Base-by-base conservation (phyloP, 768 basidiomycete species). In the Macrolepiota fuliginosa region DNA sequence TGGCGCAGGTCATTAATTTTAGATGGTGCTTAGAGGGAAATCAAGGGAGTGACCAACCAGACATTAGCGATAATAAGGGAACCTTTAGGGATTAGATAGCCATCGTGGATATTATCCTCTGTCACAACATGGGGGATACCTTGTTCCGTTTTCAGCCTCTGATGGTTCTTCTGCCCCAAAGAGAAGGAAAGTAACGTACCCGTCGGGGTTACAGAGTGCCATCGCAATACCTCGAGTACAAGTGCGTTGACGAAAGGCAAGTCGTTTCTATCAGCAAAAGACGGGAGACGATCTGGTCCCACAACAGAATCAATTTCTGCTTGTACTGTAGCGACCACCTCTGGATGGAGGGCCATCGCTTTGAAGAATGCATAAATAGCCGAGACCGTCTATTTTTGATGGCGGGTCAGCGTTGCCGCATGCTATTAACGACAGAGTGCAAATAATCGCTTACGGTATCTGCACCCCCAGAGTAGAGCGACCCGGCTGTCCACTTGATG, bases 381-480 rank as follows among this genome's bases (percentile, higher is more conserved):
- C 7, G 78, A 73, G 17, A 76, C 74, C 4, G 77, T 79, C 80
- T 81, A 55, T 24, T 36, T 46, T 24, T 57, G 40, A 45, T 37
- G 46, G 22, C 15, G 29, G 27, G 17, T 62, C 27, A 64, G 36
- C 7, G 29, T 27, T 13, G 32, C 32, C 3, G 35, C 22, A 11
- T 7, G 11, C 22, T 17, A 25, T 39, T 13, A 36, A 19, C 2
- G 36, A 39, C 11, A 15, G 15, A 17, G 15, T 35, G 11, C 42
- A 40, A 56, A 47, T 6, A 56, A 42, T 52, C 22, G 61, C 73
- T 62, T 65, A 74, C 76, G 0, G 74, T 76, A 63, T 81, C 80
- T 4, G 79, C 75, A 10, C 80, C 79, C 56, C 80, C 78, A 5
- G 77, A 76, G 49, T 84, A 85, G 13, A 83, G 71, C 3, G 81